Evolutionary conservation across 2,329 filamentous ascomycete genomes (phyloP).

Genomic region (Alternaria solani): DNA sequence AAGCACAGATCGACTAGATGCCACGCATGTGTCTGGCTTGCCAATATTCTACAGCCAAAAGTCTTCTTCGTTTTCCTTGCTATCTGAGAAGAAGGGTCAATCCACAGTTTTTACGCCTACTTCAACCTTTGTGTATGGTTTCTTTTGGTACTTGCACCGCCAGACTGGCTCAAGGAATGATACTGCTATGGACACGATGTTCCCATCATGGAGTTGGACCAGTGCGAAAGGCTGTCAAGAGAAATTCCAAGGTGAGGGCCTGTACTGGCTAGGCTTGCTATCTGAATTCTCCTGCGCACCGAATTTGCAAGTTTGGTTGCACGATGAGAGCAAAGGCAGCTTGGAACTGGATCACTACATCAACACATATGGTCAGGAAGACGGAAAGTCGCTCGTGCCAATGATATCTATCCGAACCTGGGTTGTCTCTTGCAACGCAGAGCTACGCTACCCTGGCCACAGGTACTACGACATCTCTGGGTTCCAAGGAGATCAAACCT

Average conservation of each 20-base stretch:
- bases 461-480: too few species aligned
- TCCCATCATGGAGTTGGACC: background rate
- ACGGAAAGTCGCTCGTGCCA: background rate
- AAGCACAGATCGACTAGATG: background rate
- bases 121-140: too few species aligned
- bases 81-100: fast-evolving
- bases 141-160: too few species aligned
- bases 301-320: background rate
- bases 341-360: background rate
- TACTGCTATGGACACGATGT: fast-evolving
- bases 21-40: background rate
- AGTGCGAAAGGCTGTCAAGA: too few species aligned
- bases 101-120: background rate
- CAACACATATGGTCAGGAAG: fast-evolving
- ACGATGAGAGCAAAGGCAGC: background rate
- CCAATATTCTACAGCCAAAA: background rate
- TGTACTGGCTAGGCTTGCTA: too few species aligned
- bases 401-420: background rate
- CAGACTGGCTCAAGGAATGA: too few species aligned
- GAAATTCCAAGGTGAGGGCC: too few species aligned
- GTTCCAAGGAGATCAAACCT: background rate
- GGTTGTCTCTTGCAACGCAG: background rate
- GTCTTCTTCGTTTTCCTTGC: background rate
- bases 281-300: background rate
- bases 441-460: too few species aligned